A percentile compares a stretch with the other conserved stretches of the same genome.
phyloP scores from a whole-genome alignment of 2,329 filamentous ascomycete genomes.

The Alternaria rosae region DNA sequence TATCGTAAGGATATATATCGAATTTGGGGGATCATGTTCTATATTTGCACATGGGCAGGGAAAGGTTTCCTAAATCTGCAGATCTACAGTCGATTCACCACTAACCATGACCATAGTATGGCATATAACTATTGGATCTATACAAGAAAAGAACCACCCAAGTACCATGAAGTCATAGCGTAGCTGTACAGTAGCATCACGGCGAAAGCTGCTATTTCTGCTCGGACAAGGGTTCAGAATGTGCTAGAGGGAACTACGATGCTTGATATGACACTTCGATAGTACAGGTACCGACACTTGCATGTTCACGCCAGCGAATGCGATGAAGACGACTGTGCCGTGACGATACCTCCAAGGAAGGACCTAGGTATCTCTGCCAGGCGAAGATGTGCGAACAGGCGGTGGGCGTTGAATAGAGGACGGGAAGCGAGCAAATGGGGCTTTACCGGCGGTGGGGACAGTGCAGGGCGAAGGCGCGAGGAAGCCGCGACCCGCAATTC shows the following conservation, averaged over 20 bases:
- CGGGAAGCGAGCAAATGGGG: constrained; percentile 15
- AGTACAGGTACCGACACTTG: neutral
- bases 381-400: constrained; percentile 14
- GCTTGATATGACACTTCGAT: neutral
- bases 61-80: neutral
- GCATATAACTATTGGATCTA: neutral
- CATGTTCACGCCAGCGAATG: neutral
- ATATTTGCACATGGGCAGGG: neutral
- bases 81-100: neutral
- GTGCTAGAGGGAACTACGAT: neutral
- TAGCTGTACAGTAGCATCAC: neutral
- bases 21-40: neutral
- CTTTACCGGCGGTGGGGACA: constrained; percentile 4
- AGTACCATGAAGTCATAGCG: neutral
- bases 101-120: neutral
- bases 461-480: constrained; percentile 8
- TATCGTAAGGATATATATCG: neutral
- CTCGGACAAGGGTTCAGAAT: neutral
- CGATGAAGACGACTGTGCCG: neutral
- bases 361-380: neutral
- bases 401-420: constrained; percentile 10
- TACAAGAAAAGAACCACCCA: neutral
- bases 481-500: constrained; percentile 16
- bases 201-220: constrained; percentile 2
- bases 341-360: neutral